Evolutionary conservation across 169 alveolate genomes (phyloP), one percentile per base, ranked within the genome.

Genomic region (Toxoplasma gondii): DNA sequence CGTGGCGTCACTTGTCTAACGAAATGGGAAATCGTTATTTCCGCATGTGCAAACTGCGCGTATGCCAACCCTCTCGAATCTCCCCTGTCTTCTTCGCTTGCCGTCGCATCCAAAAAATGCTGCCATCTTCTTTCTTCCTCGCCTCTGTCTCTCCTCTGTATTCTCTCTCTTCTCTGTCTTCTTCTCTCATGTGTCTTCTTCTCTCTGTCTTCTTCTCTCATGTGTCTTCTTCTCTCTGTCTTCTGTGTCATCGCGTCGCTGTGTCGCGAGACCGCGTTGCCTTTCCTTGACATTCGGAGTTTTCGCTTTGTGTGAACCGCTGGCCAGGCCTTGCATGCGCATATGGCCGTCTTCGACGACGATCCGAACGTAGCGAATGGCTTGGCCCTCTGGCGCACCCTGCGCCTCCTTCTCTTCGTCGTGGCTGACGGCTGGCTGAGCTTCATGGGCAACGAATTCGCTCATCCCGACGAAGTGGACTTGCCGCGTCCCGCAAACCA

Each of bases 361-460:
- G 96, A 95, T 49, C 97, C 95, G 88, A 94, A 92, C 17, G 95
- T 94, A n/a, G 92, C 88, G 70, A 95, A 96, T 39, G 97, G 96
- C 64, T 45, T 94, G 92, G 96, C 97, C 69, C 91, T 96, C 92
- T 94, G 96, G 96, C 94, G 95, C 84, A n/a, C 78, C 36, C 49
- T 84, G 27, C 92, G 88, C 41, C 87, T 92, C 80, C 88, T 86
- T 34, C 83, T 84, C 17, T 58, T 80, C 38, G 97, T 96, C 49
- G 93, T 96, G 88, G 97, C 96, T 34, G 97, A 96, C 91, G 98
- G 97, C 43, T 95, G 96, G 84, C 67, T 96, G 93, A 94, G 88
- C 88, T 96, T 96, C 96, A 96, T 96, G 98, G 98, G 97, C 94
- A 96, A 96, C 74, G 98, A 97, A 93, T 97, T 97, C 90, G 98